These are phyloP conservation scores for Lasiosphaeria miniovina DNA, from an alignment of 495 filamentous ascomycete species.

Conservation along the genomic window DNA sequence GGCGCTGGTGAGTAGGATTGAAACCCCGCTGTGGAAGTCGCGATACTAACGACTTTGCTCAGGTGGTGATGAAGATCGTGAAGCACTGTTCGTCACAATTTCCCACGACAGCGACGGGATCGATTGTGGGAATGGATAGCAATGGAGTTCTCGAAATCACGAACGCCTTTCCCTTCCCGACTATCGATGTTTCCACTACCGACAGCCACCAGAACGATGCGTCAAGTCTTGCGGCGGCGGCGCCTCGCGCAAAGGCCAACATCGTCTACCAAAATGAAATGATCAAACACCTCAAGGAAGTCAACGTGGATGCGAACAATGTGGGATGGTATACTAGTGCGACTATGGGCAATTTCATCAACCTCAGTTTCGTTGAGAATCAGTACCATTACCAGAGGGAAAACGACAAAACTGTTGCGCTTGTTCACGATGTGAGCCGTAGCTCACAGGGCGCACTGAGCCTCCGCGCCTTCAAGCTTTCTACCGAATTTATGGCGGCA, in stretches of 20 bases:
- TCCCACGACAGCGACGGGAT: constrained; percentile 85
- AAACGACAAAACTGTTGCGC: constrained; percentile 88
- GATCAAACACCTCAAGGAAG: constrained; percentile 92
- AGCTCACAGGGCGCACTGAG: constrained; percentile 89
- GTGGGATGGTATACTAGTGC: constrained; percentile 98
- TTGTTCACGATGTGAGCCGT: constrained; percentile 92
- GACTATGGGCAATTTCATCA: constrained; percentile 98
- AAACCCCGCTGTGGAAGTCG: constrained; percentile 22
- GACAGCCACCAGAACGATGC: constrained; percentile 80
- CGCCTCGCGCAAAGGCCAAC: constrained; percentile 89
- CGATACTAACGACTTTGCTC: constrained; percentile 17
- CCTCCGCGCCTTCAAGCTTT: constrained; percentile 86
- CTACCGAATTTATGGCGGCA: constrained; percentile 81
- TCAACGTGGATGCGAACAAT: constrained; percentile 97
- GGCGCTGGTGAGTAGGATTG: constrained; percentile 59
- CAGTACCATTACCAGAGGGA: constrained; percentile 96
- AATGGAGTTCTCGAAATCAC: constrained; percentile 83
- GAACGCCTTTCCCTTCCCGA: constrained; percentile 92
- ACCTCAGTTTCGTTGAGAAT: constrained; percentile 92
- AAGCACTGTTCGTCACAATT: constrained; percentile 86
- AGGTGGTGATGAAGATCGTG: constrained; percentile 97
- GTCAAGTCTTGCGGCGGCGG: constrained; percentile 76
- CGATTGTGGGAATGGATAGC: constrained; percentile 88
- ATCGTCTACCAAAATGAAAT: constrained; percentile 90
- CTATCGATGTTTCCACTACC: constrained; percentile 64